These are phyloP conservation scores for Trichoderma koningiopsis DNA, from an alignment of 2,329 filamentous ascomycete species.

Conservation along the genomic window DNA sequence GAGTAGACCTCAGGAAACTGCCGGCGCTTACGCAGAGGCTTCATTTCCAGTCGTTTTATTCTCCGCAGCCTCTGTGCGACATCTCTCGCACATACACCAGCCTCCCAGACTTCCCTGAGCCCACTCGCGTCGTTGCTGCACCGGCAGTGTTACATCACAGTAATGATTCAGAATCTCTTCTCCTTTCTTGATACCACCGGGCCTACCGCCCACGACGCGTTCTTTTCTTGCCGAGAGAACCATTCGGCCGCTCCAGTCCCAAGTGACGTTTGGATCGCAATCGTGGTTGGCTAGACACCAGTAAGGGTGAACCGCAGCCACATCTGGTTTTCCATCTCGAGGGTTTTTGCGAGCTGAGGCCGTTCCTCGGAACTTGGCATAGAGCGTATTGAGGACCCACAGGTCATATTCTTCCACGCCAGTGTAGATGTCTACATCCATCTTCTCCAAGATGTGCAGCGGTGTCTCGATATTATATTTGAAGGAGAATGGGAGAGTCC, in stretches of 20 bases:
- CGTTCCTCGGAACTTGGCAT: constrained; percentile 89
- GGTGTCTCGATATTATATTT: constrained; percentile 73
- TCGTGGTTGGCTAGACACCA: constrained; percentile 98
- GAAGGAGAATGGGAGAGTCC: constrained; percentile 78
- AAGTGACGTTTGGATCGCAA: constrained; percentile 91
- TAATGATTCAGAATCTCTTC: constrained; percentile 94
- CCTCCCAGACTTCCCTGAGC: constrained; percentile 85
- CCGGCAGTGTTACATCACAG: constrained; percentile 78
- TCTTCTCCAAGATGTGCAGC: constrained; percentile 78
- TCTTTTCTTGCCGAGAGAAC: constrained; percentile 65
- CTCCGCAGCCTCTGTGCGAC: constrained; percentile 66
- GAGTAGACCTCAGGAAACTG: not conserved
- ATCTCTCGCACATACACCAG: constrained; percentile 83
- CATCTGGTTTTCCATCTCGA: constrained; percentile 80
- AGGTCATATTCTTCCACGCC: constrained; percentile 63
- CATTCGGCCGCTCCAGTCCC: constrained; percentile 88
- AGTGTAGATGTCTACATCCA: constrained; percentile 77
- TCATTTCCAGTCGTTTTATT: constrained; percentile 3
- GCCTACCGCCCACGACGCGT: constrained; percentile 53
- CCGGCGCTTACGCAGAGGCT: constrained; percentile 1
- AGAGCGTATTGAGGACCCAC: constrained; percentile 89
- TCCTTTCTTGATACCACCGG: constrained; percentile 69
- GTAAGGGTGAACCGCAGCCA: constrained; percentile 89
- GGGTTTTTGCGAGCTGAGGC: constrained; percentile 81
- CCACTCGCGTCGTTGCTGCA: constrained; percentile 85